Evolutionary conservation across 768 basidiomycete species (phyloP).

Genomic region (Suillus hirtellus): DNA sequence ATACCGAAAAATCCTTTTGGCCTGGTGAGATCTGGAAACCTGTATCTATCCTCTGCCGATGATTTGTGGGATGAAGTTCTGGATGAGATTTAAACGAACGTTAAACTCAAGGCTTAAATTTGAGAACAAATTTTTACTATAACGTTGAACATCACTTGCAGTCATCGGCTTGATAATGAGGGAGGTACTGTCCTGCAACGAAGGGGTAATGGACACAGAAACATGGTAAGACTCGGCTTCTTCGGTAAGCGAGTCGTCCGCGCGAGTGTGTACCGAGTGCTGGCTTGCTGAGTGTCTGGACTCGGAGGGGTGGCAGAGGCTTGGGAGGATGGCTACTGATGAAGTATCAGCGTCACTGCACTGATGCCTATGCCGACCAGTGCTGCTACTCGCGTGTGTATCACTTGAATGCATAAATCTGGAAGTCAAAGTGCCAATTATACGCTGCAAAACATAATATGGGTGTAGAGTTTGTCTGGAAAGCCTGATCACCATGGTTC

Average conservation of each 20-base stretch:
- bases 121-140: background rate
- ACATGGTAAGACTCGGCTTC: background rate
- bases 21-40: background rate
- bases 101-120: too few relatives aligned
- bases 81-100: too few relatives aligned
- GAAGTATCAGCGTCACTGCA: background rate
- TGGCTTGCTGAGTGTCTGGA: background rate
- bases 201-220: background rate
- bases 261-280: background rate
- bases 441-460: background rate
- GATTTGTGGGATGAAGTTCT: too few relatives aligned
- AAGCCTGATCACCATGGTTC: background rate
- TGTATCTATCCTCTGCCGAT: background rate
- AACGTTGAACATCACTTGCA: too few relatives aligned
- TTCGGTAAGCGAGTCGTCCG: background rate
- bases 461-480: background rate
- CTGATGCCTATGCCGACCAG: background rate
- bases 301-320: background rate
- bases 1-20: background rate
- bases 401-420: background rate
- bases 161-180: too few relatives aligned
- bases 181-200: background rate
- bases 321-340: background rate
- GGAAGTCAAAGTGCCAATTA: background rate
- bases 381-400: background rate